Conservation (phyloP, 371 early-diverging fungal species). For the Choanephora cucurbitarum region DNA sequence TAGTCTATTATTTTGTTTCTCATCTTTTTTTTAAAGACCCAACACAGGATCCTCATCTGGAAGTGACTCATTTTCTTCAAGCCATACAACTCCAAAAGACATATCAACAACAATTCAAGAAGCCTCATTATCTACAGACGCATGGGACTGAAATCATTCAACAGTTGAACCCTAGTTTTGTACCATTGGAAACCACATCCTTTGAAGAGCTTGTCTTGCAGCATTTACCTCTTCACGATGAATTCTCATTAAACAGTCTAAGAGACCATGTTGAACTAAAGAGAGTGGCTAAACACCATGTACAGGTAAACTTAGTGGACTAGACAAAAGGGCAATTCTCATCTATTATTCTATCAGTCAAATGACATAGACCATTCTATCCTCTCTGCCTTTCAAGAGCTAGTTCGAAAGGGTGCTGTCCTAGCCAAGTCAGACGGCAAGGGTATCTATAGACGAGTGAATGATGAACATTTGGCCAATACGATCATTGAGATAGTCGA, state of each 20-base stretch:
- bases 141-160: background rate
- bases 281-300: too few species aligned
- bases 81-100: background rate
- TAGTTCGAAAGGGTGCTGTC: background rate
- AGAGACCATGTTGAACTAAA: background rate
- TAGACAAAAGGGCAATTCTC: too few species aligned
- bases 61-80: constrained; percentile 3
- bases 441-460: background rate
- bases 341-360: too few species aligned
- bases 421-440: background rate
- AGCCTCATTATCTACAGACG: background rate
- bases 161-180: background rate
- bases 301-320: too few species aligned
- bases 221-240: background rate
- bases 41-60: constrained; percentile 8
- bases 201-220: background rate
- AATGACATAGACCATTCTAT: too few species aligned
- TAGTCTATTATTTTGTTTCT: too few species aligned
- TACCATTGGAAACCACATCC: too few species aligned
- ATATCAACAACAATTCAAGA: background rate
- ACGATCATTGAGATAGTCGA: background rate
- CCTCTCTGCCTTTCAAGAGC: background rate
- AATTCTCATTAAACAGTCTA: background rate
- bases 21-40: background rate
- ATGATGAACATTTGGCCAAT: background rate